Evolutionary conservation across 371 early-diverging fungal species (phyloP).

Genomic region (Mortierella sp.): DNA sequence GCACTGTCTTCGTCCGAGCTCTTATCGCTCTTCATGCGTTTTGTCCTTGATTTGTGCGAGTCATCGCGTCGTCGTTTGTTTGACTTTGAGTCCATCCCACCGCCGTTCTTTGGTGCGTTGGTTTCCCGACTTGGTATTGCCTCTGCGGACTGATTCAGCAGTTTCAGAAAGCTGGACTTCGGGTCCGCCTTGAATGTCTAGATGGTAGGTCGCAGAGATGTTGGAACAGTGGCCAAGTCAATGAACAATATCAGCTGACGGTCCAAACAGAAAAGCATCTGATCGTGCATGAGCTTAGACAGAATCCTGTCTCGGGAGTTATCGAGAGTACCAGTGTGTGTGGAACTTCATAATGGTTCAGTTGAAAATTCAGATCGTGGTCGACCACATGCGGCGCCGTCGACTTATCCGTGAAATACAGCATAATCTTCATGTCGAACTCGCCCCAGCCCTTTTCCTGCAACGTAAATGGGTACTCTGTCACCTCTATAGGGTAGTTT

Average conservation of each 20-base stretch:
- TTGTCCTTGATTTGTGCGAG: conserved; percentile 31
- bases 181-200: conserved; percentile 49
- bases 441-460: conserved; percentile 81
- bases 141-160: conserved; percentile 21
- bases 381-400: conserved; percentile 59
- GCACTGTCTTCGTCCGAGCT: conserved; percentile 51
- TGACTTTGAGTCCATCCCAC: conserved; percentile 22
- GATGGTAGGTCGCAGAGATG: no score
- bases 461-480: conserved; percentile 69
- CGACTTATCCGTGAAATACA: conserved; percentile 63
- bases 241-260: no score
- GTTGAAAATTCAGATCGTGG: conserved; percentile 73
- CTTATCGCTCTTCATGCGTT: conserved; percentile 32
- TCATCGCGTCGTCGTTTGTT: conserved; percentile 43
- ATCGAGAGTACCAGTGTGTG: conserved; percentile 54
- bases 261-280: no score
- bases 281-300: no score
- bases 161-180: conserved; percentile 40
- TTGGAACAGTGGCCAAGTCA: no score
- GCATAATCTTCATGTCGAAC: conserved; percentile 72
- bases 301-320: not conserved
- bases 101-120: conserved; percentile 21
- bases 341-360: conserved; percentile 59
- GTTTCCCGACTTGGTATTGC: conserved; percentile 15
- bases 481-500: conserved; percentile 67